phyloP scores from a whole-genome alignment of 148 eudicot genomes.

The Pharnaceum exiguum region DNA sequence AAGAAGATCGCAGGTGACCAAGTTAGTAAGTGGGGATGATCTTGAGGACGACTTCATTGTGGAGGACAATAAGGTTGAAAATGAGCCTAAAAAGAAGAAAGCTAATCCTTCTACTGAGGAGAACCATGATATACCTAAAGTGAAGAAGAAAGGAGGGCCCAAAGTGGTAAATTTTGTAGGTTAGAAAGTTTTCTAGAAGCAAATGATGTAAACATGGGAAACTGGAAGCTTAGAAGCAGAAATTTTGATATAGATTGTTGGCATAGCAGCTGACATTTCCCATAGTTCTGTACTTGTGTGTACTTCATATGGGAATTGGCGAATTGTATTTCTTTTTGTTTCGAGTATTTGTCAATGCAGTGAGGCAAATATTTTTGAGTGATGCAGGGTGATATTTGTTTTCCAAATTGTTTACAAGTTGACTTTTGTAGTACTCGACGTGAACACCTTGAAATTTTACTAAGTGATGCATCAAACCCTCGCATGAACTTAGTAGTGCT shows the following conservation, averaged over 20 bases:
- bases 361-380: too few relatives aligned
- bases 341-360: too few relatives aligned
- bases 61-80: constrained; percentile 20
- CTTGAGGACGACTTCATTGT: constrained; percentile 82
- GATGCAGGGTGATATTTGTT: too few relatives aligned
- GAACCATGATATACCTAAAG: constrained; percentile 27
- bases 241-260: constrained; percentile 14
- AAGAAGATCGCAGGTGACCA: constrained; percentile 59
- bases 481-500: too few relatives aligned
- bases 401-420: too few relatives aligned
- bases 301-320: too few relatives aligned
- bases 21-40: constrained; percentile 85
- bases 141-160: constrained; percentile 65
- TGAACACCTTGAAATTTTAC: too few relatives aligned
- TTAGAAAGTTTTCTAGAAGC: constrained; percentile 18
- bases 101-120: constrained; percentile 2
- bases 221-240: background rate
- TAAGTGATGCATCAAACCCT: too few relatives aligned
- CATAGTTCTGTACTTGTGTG: too few relatives aligned
- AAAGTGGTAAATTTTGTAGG: constrained; percentile 88
- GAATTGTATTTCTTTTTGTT: too few relatives aligned
- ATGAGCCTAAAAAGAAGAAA: constrained; percentile 16
- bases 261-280: too few relatives aligned
- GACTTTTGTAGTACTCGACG: too few relatives aligned
- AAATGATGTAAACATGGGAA: background rate